Percentiles rank a stretch among this genome's conserved stretches.
Conservation (phyloP, 169 alveolate species). For the Miamiensis avidus region DNA sequence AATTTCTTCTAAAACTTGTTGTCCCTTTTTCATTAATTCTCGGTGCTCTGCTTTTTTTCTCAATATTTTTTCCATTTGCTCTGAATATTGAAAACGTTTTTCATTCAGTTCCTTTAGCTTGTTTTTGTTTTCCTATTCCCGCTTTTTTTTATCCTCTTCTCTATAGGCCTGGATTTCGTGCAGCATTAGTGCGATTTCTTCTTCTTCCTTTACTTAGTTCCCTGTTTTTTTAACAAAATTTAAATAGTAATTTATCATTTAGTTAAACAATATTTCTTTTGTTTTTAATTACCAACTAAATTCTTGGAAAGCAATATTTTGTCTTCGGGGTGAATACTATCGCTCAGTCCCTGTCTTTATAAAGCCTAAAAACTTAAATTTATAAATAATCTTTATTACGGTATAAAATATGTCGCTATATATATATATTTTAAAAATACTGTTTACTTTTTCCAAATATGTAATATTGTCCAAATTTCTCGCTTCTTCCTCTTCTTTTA, state of each 20-base stretch:
- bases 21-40: neutral
- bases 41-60: neutral
- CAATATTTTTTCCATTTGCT: neutral
- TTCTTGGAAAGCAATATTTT: neutral
- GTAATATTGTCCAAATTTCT: neutral
- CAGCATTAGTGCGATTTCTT: neutral
- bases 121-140: neutral
- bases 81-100: neutral
- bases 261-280: too few relatives aligned
- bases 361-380: neutral
- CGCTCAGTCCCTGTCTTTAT: neutral
- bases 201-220: neutral
- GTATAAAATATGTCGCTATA: neutral
- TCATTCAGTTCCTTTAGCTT: neutral
- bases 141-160: neutral
- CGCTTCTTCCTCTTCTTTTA: neutral
- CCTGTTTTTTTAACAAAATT: too few relatives aligned
- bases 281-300: too few relatives aligned
- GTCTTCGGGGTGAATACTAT: neutral
- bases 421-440: too few relatives aligned
- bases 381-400: neutral
- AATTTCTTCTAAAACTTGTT: neutral
- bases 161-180: too few relatives aligned
- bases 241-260: too few relatives aligned
- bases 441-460: neutral